Evolutionary conservation across 495 filamentous ascomycete species (phyloP), one percentile per base, ranked within the genome.

Genomic region (Terfezia claveryi): DNA sequence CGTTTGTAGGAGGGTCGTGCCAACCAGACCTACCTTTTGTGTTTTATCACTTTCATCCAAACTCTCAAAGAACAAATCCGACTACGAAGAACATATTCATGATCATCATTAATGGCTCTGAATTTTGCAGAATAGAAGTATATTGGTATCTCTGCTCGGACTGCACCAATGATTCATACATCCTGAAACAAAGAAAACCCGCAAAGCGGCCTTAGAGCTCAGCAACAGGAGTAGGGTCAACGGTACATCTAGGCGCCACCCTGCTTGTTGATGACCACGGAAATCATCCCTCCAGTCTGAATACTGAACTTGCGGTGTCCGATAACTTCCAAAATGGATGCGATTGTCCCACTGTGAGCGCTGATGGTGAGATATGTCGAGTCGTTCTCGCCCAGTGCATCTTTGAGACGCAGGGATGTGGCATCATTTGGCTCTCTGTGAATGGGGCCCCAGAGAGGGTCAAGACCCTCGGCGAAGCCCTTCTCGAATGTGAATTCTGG

Each of bases 271-370:
- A 85, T 73, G 49, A 85, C 69, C 27, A 81, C 80, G 1, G 82
- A 80, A 55, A 87, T 83, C 8, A 82, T 73, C 50, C 78, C 80
- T 12, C 82, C 81, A 0, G 82, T 85, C 23, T 65, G 74, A 54
- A 85, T 59, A 5, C 66, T 66, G 58, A 85, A 87, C 9, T 55
- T 23, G 16, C 74, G 72, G 62, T 87, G 82, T 2, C 74, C 74
- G 2, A 86, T 57, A 0, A 74, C 73, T 50, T 62, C 44, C 44
- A 65, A 53, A 51, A 64, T 59, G 27, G 56, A 59, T 17, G n/a
- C 51, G 54, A 65, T 65, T 23, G 57, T 57, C 6, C 59, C 63
- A 38, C 63, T 50, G 64, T 87, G 83, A 50, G 73, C 77, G 0
- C 81, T 85, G 36, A 85, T 68, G 51, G 76, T 80, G 12, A 85